These are phyloP conservation scores for Postia placenta DNA, from an alignment of 768 basidiomycete species.

Conservation along the genomic window DNA sequence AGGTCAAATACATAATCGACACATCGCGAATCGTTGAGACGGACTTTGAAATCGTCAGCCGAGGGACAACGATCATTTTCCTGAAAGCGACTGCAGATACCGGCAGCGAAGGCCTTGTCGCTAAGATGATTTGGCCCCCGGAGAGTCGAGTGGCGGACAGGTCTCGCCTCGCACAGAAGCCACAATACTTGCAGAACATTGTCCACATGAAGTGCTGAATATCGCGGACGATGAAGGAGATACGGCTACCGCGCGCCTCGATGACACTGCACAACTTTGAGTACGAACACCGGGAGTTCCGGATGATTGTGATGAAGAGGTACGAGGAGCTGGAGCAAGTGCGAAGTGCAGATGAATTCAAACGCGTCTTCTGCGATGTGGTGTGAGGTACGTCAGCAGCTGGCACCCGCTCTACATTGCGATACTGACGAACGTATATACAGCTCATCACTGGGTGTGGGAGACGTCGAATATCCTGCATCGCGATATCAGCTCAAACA, in stretches of 20 bases:
- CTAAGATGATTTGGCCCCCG: conserved; percentile 2
- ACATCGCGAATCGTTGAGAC: background rate
- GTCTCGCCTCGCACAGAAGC: background rate
- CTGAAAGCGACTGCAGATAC: background rate
- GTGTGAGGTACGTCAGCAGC: conserved; percentile 4
- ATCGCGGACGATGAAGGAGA: background rate
- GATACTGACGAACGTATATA: background rate
- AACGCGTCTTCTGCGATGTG: conserved; percentile 1
- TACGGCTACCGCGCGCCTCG: background rate
- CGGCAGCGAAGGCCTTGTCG: background rate
- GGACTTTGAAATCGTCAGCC: background rate
- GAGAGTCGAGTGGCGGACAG: background rate
- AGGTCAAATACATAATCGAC: background rate
- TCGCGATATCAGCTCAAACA: conserved; percentile 11
- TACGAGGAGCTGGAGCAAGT: background rate
- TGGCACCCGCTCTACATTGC: background rate
- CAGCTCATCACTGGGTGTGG: conserved; percentile 12
- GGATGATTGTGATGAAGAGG: background rate
- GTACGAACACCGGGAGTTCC: background rate
- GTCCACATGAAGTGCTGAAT: conserved; percentile 2
- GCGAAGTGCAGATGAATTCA: background rate
- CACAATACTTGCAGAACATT: background rate
- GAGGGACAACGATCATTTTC: conserved; percentile 3
- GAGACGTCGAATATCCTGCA: conserved; percentile 10
- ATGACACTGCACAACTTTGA: background rate